Base-by-base conservation (phyloP, 805 yeast genomes). In the Sungouiella blattae region DNA sequence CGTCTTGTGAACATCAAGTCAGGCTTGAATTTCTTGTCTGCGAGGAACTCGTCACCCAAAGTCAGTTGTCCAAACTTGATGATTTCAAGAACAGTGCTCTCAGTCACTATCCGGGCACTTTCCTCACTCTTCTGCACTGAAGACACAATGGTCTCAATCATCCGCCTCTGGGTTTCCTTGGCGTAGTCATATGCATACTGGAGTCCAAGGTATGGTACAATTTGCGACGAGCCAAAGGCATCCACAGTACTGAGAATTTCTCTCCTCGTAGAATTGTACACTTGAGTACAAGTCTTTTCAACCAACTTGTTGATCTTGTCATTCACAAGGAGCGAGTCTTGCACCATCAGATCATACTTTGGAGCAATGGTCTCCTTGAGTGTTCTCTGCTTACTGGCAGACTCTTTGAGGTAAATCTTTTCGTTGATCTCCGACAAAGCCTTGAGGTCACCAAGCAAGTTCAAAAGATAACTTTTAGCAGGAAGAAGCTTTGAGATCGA, bases 401-500 rank as follows among this genome's bases (percentile, higher is more conserved):
- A 71, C 37, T 79, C 85, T 17, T 65, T 60, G 11, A 59, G 46
- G 44, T 79, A 74, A 11, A 75, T 62, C n/a, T 68, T 58, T 33
- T 77, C 70, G 54, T 89, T 93, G n/a, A 75, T 60, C 7, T 68
- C 60, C 0, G 94, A 72, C 14, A 93, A 65, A 1, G 64, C 60
- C 32, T 65, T 64, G 26, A 91, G 52, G 51, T 93, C 99, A 15
- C 58, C 57, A 27, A 85, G 71, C 9, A 89, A 53, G 49, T 88
- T 91, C 13, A 70, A 41, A 18, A 91, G 62, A 49, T 84, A 93
- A n/a, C 82, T 89, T 53, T 88, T 87, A 0, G 96, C 98, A 0
- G 99, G 99, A 23, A 87, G 73, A 11, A 93, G 67, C 55, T 93
- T 93, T 0, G 98, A 88, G 8, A 84, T 58, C 0, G 96, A 79